These are phyloP conservation scores for Nymphaea thermarum DNA, from an alignment of 164 flowering plant genomes.

Conservation along the genomic window DNA sequence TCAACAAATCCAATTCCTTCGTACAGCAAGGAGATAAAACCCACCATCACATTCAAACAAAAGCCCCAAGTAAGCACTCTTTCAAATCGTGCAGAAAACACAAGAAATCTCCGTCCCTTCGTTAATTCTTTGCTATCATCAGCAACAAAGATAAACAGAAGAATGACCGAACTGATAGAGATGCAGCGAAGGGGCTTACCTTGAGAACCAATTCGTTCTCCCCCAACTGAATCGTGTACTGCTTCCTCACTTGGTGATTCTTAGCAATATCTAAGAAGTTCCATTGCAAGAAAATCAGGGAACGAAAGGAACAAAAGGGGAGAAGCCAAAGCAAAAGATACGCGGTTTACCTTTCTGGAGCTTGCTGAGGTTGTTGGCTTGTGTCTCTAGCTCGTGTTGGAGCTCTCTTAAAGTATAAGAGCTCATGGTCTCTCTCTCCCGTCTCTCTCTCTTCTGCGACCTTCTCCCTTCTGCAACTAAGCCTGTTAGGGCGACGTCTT, in stretches of 20 bases:
- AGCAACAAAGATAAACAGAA: no score
- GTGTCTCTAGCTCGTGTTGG: slow-evolving; percentile 71
- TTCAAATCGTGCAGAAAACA: not conserved
- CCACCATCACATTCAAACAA: not conserved
- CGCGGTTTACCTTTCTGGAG: slow-evolving; percentile 65
- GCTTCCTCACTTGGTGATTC: slow-evolving; percentile 93
- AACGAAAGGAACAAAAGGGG: not conserved
- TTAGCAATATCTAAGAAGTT: slow-evolving; percentile 54
- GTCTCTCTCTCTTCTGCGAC: no score
- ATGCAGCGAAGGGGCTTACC: slow-evolving; percentile 18
- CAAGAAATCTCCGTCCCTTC: not conserved
- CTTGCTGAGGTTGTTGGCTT: slow-evolving; percentile 79
- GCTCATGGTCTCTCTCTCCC: not conserved
- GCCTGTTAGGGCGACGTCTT: no score
- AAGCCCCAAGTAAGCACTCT: not conserved
- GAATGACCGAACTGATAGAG: slow-evolving; percentile 1
- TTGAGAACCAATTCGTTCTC: slow-evolving; percentile 97
- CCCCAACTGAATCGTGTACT: slow-evolving; percentile 91
- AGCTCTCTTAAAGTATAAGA: slow-evolving; percentile 46
- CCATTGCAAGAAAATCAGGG: not conserved
- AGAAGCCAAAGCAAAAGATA: not conserved
- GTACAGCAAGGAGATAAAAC: slow-evolving; percentile 5
- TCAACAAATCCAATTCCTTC: slow-evolving; percentile 86
- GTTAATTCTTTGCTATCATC: not conserved
- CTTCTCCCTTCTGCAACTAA: no score